phyloP scores from a whole-genome alignment of 352 stramenopile species.

The Globisporangium solare region DNA sequence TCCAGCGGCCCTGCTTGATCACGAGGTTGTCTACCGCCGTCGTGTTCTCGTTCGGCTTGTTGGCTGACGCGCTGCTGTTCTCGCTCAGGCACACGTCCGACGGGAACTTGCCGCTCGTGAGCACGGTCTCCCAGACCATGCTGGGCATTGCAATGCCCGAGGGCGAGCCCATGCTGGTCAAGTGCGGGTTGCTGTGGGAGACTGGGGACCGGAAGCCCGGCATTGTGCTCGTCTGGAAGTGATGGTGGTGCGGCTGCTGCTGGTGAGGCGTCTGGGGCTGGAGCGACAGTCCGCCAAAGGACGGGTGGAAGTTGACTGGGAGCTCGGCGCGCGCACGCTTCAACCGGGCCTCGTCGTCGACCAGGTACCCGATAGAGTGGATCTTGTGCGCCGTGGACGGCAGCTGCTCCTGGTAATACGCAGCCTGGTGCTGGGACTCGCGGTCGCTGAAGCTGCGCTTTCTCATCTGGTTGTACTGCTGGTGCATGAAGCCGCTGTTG shows the following conservation, averaged over 20 bases:
- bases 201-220: slow-evolving; percentile 16
- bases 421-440: slow-evolving; percentile 22
- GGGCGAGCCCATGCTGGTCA: slow-evolving; percentile 3
- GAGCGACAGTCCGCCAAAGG: slow-evolving; percentile 24
- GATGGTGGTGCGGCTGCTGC: slow-evolving; percentile 3
- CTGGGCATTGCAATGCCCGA: slow-evolving; percentile 13
- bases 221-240: slow-evolving; percentile 9
- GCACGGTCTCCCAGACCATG: slow-evolving; percentile 65
- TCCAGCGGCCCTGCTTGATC: slow-evolving; percentile 47
- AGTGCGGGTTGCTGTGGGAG: slow-evolving; percentile 15
- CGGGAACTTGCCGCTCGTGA: slow-evolving; percentile 54
- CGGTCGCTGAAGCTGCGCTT: slow-evolving; percentile 11
- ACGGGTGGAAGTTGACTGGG: slow-evolving; percentile 24
- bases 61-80: slow-evolving; percentile 19
- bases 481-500: slow-evolving; percentile 8
- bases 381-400: slow-evolving; percentile 32
- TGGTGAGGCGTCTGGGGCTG: slow-evolving; percentile 12
- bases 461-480: slow-evolving; percentile 15
- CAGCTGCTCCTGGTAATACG: slow-evolving; percentile 21
- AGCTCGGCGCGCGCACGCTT: slow-evolving; percentile 36
- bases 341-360: slow-evolving; percentile 18
- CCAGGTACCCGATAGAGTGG: slow-evolving; percentile 33
- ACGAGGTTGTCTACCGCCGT: slow-evolving; percentile 16
- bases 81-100: slow-evolving; percentile 57
- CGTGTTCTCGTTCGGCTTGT: slow-evolving; percentile 13